phyloP scores from a whole-genome alignment of 2,329 filamentous ascomycete genomes.

The Scytalidium sp. region DNA sequence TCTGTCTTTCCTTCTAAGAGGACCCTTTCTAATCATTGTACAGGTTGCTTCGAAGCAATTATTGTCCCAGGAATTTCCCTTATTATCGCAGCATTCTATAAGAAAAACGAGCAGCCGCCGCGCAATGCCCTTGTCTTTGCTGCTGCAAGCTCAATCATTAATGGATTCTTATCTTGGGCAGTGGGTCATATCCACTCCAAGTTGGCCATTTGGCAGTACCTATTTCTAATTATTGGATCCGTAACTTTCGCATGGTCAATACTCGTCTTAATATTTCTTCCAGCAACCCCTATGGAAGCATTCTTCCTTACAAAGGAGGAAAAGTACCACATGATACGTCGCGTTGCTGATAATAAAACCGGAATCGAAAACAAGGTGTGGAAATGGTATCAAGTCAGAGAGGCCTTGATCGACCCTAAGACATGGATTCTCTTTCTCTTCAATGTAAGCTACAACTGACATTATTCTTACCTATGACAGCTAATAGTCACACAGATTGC shows the following conservation, averaged over 20 bases:
- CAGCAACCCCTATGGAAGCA: conserved; percentile 45
- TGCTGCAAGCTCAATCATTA: conserved; percentile 28
- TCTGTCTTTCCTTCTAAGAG: conserved; percentile 4
- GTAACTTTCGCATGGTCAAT: conserved; percentile 25
- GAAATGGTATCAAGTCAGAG: conserved; percentile 42
- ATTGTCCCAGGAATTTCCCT: conserved; percentile 31
- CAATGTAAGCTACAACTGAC: neutral
- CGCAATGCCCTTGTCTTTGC: conserved; percentile 35
- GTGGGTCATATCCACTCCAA: conserved; percentile 21
- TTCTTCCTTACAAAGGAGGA: conserved; percentile 33
- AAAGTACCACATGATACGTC: conserved; percentile 42
- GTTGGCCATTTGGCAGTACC: conserved; percentile 12
- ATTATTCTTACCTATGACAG: conserved; percentile 26
- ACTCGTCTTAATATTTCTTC: conserved; percentile 40
- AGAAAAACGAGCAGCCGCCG: conserved; percentile 32
- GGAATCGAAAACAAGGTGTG: conserved; percentile 49
- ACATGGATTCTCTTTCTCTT: conserved; percentile 25
- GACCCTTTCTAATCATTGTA: neutral
- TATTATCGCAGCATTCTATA: conserved; percentile 35
- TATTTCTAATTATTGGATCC: conserved; percentile 16
- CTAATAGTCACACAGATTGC: conserved; percentile 13
- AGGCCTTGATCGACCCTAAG: conserved; percentile 38
- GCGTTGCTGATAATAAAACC: conserved; percentile 51
- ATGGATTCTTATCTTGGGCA: conserved; percentile 26
- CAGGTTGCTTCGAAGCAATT: conserved; percentile 2